Conservation (phyloP, 2,329 filamentous ascomycete species). For the Colletotrichum nymphaeae region DNA sequence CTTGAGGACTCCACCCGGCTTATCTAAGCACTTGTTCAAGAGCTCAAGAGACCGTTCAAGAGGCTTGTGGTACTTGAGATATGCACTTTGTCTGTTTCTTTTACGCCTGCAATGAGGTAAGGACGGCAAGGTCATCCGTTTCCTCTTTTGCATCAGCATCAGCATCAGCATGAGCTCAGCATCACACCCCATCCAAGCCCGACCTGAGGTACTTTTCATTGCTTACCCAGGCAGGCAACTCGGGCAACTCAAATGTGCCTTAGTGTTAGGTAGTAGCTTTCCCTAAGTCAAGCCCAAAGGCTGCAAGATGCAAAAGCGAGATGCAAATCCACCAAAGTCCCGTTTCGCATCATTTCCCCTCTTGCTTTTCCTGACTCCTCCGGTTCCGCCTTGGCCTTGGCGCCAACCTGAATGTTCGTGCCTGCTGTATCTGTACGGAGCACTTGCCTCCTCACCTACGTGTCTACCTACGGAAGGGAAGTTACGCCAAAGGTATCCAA, state of each 20-base stretch:
- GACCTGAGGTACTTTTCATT: neutral
- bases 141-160: neutral
- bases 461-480: no score
- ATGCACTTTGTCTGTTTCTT: neutral
- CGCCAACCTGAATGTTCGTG: neutral
- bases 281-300: neutral
- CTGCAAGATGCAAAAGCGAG: constrained; percentile 1
- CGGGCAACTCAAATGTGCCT: neutral
- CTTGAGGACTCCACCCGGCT: no score
- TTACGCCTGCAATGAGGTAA: neutral
- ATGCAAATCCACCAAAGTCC: neutral
- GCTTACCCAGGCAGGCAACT: neutral
- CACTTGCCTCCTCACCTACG: neutral
- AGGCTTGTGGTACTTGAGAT: neutral
- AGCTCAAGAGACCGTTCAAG: neutral
- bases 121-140: neutral
- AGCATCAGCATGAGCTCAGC: neutral
- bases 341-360: neutral
- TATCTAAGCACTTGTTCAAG: no score
- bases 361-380: neutral
- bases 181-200: neutral
- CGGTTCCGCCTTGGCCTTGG: neutral
- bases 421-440: no score
- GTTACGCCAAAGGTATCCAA: neutral
- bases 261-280: neutral